These are phyloP conservation scores for Rhododendron simsii DNA, from an alignment of 148 eudicot genomes.

Conservation along the genomic window DNA sequence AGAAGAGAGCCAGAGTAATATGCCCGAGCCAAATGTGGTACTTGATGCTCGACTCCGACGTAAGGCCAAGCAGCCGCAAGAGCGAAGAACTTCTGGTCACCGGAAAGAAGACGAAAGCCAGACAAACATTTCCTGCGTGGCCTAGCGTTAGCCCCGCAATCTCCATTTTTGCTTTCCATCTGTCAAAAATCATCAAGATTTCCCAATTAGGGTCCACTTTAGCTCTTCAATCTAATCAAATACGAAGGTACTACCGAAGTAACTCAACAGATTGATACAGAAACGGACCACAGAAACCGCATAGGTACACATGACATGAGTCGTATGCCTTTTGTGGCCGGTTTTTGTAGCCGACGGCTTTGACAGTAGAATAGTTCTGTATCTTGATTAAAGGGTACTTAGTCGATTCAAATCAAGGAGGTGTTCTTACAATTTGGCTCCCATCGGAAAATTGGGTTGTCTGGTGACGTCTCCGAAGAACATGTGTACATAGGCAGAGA, in stretches of 20 bases:
- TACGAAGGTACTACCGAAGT: neutral
- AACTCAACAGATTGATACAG: neutral
- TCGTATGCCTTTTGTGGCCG: neutral
- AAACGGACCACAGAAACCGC: too few species aligned
- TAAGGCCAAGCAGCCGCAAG: slow-evolving; percentile 31
- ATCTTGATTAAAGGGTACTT: neutral
- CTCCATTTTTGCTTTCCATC: slow-evolving; percentile 39
- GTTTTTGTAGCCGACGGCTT: neutral
- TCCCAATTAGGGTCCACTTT: neutral
- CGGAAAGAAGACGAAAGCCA: slow-evolving; percentile 41
- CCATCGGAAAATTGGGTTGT: slow-evolving; percentile 19
- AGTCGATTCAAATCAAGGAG: neutral
- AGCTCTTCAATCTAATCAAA: neutral
- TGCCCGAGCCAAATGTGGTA: slow-evolving; percentile 53
- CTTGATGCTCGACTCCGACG: slow-evolving; percentile 37
- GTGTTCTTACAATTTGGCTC: slow-evolving; percentile 33
- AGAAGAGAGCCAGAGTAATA: slow-evolving; percentile 34
- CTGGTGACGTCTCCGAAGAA: slow-evolving; percentile 32
- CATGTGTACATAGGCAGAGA: slow-evolving; percentile 40
- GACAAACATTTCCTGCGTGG: slow-evolving; percentile 34
- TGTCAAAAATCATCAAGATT: slow-evolving; percentile 11
- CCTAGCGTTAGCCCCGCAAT: slow-evolving; percentile 26
- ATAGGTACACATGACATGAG: too few species aligned
- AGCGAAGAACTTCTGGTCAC: slow-evolving; percentile 38
- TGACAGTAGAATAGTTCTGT: too few species aligned